Evolutionary conservation across 495 filamentous ascomycete genomes (phyloP), one percentile per base, ranked within the genome.

Genomic region (Lasiosphaeriaceae sp.): DNA sequence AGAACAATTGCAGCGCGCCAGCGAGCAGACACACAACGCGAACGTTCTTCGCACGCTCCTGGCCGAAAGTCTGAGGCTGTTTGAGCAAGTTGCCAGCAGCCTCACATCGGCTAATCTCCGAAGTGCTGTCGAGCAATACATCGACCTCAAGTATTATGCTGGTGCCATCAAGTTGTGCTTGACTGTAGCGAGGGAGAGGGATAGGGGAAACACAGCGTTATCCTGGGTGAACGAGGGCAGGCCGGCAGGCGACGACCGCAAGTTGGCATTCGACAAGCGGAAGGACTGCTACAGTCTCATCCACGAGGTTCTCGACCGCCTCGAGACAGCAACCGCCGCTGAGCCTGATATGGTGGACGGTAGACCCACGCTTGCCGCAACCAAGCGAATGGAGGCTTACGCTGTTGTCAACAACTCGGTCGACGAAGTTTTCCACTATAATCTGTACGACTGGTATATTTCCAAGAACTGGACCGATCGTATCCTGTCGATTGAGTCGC

Each of bases 391-490:
- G 52, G 94, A 99, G 71, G 92, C 94, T 0, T 95, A 96, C 71
- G 80, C 80, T 47, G 86, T 95, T 0, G 87, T 97, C 64, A 86
- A 94, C 64, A 83, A 79, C 47, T 96, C 92, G 0, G 78, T 81
- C 9, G 94, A 99, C 61, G 90, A 96, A 61, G 85, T 96, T 1
- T 99, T 97, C 73, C 84, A 97, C 69, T 93, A 89, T 24, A 87
- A 90, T 60, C 78, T 99, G 50, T 99, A 97, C 67, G 94, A 97
- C 57, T 99, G 95, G 95, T 97, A 97, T 69, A 80, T 96, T 43
- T 71, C 78, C 34, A 86, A 92, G 66, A 86, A 86, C 35, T 90
- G 88, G 83, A 86, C 77, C 23, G 90, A 97, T 52, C 86, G 90
- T 3, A 78, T 99, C 37, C 83, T 99, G 9, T 84, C 86, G 47